Base-by-base conservation (phyloP, 1,139 yeast species). In the Scheffersomyces lignicola region DNA sequence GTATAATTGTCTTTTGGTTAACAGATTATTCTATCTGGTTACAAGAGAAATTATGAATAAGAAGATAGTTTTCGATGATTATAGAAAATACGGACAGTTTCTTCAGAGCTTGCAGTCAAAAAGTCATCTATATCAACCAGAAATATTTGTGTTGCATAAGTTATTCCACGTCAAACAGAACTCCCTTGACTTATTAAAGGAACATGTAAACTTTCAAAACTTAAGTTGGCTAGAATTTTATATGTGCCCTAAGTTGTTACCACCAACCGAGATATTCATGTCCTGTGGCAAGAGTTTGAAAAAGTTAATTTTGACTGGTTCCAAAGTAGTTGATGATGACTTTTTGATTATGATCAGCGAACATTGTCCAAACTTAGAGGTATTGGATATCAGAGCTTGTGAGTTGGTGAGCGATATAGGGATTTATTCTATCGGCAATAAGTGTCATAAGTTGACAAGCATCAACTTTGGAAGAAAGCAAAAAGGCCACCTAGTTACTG, bases 311-410 rank as follows among this genome's bases (percentile, higher is more conserved):
- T 62, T 90, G 9, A 94, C 97, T 1, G 97, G 97, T 1, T 80
- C 85, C 31, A 76, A 73, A 44, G 60, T 64, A 1, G 68, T 87
- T 7, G 79, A 76, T 51, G 96, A 90, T 56, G 56, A 62, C 2
- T 72, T 78, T 36, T 59, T 90, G 36, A 59, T 65, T 3, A 45
- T 60, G 33, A 69, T 87, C 3, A 71, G 85, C 4, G 60, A 64
- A 24, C 50, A 57, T 35, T 78, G 94, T 44, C 83, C 86, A 3
- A 70, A 71, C 31, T 65, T 90, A 36, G 76, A 74, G 42, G 68
- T 70, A 15, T 62, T 90, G 33, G 97, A 90, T 51, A 60, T 90
- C 18, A 69, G 97, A 31, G 97, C 96, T 0, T 89, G 97, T 60
- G 92, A 86, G 44, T 64, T 68, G 39, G 76, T 90, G 11, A 70